Conservation (phyloP, 2,329 filamentous ascomycete genomes). For the Trichoderma simmonsii region DNA sequence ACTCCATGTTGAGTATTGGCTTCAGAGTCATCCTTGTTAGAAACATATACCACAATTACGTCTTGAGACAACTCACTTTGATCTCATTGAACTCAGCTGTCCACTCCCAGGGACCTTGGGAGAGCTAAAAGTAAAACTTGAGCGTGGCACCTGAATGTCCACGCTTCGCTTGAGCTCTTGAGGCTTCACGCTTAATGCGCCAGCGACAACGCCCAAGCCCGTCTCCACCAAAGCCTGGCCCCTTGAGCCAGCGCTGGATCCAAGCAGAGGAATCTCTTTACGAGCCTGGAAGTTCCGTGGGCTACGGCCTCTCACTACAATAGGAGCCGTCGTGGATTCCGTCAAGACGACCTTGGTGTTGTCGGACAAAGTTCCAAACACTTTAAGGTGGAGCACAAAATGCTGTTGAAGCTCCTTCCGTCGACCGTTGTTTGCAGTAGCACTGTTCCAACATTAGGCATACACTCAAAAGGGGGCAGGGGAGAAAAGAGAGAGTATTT, state of each 20-base stretch:
- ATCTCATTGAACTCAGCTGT: conserved; percentile 52
- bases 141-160: conserved; percentile 54
- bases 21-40: conserved; percentile 27
- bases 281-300: conserved; percentile 92
- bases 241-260: conserved; percentile 71
- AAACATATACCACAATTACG: neutral
- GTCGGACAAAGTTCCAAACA: conserved; percentile 77
- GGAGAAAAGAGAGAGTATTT: neutral
- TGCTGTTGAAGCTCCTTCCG: conserved; percentile 95
- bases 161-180: conserved; percentile 51
- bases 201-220: conserved; percentile 58
- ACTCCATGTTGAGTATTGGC: conserved; percentile 58
- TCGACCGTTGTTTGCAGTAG: conserved; percentile 92
- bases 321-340: conserved; percentile 82
- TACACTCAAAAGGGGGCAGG: neutral
- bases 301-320: conserved; percentile 90
- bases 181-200: conserved; percentile 52
- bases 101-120: conserved; percentile 51
- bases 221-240: conserved; percentile 70
- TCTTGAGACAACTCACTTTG: conserved; percentile 49
- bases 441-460: conserved; percentile 45
- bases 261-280: conserved; percentile 85
- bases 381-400: conserved; percentile 85
- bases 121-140: conserved; percentile 57
- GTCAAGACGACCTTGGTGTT: conserved; percentile 78